Base-by-base conservation (phyloP, 257 asterid genomes). In the Marsdenia floribunda region DNA sequence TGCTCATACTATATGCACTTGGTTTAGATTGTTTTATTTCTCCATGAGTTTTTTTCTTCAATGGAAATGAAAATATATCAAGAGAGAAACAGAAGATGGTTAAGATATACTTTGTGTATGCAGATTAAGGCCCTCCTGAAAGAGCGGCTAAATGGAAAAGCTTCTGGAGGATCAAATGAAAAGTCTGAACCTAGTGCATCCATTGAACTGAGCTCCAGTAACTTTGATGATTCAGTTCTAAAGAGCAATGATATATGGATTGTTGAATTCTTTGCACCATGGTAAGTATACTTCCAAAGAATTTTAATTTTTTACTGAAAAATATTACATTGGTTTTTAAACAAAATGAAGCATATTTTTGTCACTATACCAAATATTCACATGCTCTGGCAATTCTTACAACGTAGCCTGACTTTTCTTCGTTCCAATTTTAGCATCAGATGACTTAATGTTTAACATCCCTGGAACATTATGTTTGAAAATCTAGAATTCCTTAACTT, bases 231-330 rank as follows among this genome's bases (percentile, higher is more conserved):
- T 76, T 60, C 85, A 86, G 97, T 95, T 63, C 77, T 85, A 73
- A 88, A 90, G 82, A 92, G 99, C 89, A 95, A 92, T 81, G 99
- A 95, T 16, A 86, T 92, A 53, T 95, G 99, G 99, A 76, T 95
- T 71, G 96, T 95, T 77, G 99, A 95, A 87, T 95, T 92, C 87
- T 95, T 88, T 81, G 98, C 99, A 76, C 97, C 99, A 58, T 95
- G 98, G 99, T 92, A 75, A 88, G 93, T 79, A 73, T 72, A 73
- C 68, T 58, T 40, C 76, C 55, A 67, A 66, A 68, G 57, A 33
- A 26, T 52, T 64, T 64, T 33, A 38, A 38, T 75, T 35, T 35
- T 44, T 18, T 15, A 26, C 21, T 14, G 26, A 29, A 29, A 24
- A 0, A 2, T 53, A 42, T 10, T 46, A 5, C 5, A 16, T n/a